phyloP scores from a whole-genome alignment of 257 asterid genomes.

The Gentiana straminea region DNA sequence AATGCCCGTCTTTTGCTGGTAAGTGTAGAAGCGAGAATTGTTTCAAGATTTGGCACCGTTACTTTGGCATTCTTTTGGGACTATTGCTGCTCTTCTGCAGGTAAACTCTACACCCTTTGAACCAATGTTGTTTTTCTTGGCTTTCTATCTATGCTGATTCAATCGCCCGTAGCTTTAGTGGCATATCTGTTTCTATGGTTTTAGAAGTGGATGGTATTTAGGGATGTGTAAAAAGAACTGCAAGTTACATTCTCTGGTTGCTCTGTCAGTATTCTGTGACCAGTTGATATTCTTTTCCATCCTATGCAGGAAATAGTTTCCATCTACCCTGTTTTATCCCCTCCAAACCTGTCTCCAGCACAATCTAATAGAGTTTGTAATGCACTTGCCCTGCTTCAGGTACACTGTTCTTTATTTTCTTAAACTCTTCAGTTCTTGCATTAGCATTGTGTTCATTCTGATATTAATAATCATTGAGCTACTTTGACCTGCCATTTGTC shows the following conservation, averaged over 20 bases:
- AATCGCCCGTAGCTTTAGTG: too few relatives aligned
- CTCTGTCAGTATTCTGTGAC: background rate
- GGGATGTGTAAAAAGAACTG: background rate
- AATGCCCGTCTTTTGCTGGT: background rate
- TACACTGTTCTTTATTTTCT: slow-evolving; percentile 9
- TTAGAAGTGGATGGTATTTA: too few relatives aligned
- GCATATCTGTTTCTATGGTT: too few relatives aligned
- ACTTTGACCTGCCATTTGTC: background rate
- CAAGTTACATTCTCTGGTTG: background rate
- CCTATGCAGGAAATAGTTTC: slow-evolving; percentile 80
- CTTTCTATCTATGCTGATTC: too few relatives aligned
- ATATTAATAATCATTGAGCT: background rate
- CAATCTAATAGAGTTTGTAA: slow-evolving; percentile 95
- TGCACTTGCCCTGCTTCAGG: slow-evolving; percentile 99
- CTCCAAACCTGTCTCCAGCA: slow-evolving; percentile 84
- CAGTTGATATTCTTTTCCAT: background rate
- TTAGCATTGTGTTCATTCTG: background rate
- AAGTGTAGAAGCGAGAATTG: slow-evolving; percentile 63
- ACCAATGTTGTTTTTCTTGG: background rate
- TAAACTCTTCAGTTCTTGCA: background rate
- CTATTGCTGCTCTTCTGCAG: slow-evolving; percentile 92
- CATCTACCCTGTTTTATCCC: slow-evolving; percentile 88
- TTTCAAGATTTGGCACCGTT: slow-evolving; percentile 94
- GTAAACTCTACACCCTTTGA: slow-evolving; percentile 21
- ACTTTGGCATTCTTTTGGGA: slow-evolving; percentile 90